These are phyloP conservation scores for Trichoderma oligosporum DNA, from an alignment of 2,329 filamentous ascomycete species.

Conservation along the genomic window DNA sequence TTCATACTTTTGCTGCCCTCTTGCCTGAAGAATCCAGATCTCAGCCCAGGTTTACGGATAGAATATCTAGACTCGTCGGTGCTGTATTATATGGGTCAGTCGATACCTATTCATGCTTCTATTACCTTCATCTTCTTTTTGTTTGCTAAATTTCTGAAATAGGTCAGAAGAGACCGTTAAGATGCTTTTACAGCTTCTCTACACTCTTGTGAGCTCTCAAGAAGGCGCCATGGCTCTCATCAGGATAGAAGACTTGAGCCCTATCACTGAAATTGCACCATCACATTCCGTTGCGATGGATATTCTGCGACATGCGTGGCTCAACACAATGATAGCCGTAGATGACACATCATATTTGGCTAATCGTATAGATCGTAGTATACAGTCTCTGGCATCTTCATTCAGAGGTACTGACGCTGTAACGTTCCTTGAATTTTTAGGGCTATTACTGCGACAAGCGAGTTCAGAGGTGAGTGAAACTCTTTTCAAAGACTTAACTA, in stretches of 20 bases:
- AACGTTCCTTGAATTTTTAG: conserved; percentile 56
- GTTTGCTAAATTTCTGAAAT: background rate
- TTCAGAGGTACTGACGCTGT: conserved; percentile 59
- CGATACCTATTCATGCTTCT: background rate
- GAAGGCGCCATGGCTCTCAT: conserved; percentile 50
- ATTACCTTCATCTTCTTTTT: background rate
- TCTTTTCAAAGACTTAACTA: background rate
- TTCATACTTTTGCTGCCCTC: conserved; percentile 59
- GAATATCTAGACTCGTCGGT: conserved; percentile 52
- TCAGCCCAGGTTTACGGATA: conserved; percentile 46
- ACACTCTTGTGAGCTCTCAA: conserved; percentile 50
- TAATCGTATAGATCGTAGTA: conserved; percentile 43
- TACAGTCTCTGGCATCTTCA: conserved; percentile 48
- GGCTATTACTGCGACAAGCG: conserved; percentile 48
- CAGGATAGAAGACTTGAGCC: conserved; percentile 47
- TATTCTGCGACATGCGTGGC: conserved; percentile 55
- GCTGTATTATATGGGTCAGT: conserved; percentile 53
- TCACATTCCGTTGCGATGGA: conserved; percentile 52
- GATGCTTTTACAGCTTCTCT: conserved; percentile 54
- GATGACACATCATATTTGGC: conserved; percentile 33
- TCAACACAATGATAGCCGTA: conserved; percentile 41
- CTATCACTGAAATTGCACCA: conserved; percentile 55
- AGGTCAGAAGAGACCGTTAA: conserved; percentile 52
- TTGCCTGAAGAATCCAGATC: conserved; percentile 47
- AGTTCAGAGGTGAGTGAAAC: conserved; percentile 42